Evolutionary conservation across 768 basidiomycete species (phyloP), one percentile per base, ranked within the genome.

Genomic region (Harrya chromipes): DNA sequence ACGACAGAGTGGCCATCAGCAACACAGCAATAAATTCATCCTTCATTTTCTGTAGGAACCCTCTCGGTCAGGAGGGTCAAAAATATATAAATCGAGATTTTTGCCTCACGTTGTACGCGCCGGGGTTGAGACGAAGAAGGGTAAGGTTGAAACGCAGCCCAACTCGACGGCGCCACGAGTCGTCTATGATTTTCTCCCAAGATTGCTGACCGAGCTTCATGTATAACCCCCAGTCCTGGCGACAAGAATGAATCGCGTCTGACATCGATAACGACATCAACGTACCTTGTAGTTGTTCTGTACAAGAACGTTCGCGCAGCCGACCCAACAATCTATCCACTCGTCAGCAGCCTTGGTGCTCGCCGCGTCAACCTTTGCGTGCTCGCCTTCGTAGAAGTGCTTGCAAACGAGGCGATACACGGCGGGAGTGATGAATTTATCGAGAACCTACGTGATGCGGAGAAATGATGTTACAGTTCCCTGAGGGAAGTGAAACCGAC

Each of bases 251-350:
- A 51, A 20, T 40, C 35, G n/a, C 16, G 9, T 21, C 44, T n/a
- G 35, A 21, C 11, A 43, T 27, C 20, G 6, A 7, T 19, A 43
- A 40, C 6, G 43, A 29, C 29, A 50, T 66, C 26, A n/a, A 16
- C 20, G 17, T 46, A 82, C 81, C 58, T 70, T 68, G 48, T 70
- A 52, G 19, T 70, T 63, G 49, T 81, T 79, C 54, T 78, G 77
- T 6, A 86, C 76, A 14, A 83, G 58, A 16, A 90, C 74, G 47
- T 74, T 74, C 1, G 80, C 82, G 56, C 85, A 90, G 5, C 83
- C 80, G 7, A 87, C 72, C 87, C 89, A 93, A 56, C 83, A 85
- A 47, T 81, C 78, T 27, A 89, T 73, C 74, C 88, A 80, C 23
- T 66, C 61, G 56, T 81, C 80, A 23, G 81, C 74, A 43, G 78